phyloP scores from a whole-genome alignment of 1,284 basidiomycete genomes.

The Cutaneotrichosporon mucoides region DNA sequence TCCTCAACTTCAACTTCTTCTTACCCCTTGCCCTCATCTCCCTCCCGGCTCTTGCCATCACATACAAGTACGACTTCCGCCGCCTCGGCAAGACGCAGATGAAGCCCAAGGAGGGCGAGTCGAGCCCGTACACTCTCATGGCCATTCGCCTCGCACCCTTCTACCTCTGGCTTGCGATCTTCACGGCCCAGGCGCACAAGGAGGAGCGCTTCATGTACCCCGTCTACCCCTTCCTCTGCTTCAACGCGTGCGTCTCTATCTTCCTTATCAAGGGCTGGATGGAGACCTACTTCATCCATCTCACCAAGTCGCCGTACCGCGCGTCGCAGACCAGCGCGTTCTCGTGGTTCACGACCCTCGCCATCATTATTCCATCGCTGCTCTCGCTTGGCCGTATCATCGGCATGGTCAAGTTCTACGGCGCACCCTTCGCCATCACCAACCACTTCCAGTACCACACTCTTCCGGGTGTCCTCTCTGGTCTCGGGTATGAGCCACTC shows the following conservation, averaged over 20 bases:
- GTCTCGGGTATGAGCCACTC: conserved; percentile 59
- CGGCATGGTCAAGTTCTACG: conserved; percentile 83
- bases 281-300: conserved; percentile 66
- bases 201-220: conserved; percentile 99
- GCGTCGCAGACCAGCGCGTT: conserved; percentile 73
- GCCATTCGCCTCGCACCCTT: conserved; percentile 72
- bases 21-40: conserved; percentile 73
- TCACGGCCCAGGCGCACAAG: conserved; percentile 84
- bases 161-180: conserved; percentile 80
- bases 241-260: conserved; percentile 84
- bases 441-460: conserved; percentile 72
- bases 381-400: conserved; percentile 74
- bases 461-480: conserved; percentile 72
- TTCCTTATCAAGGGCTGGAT: conserved; percentile 81
- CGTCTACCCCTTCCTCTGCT: conserved; percentile 82
- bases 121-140: conserved; percentile 70
- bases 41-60: conserved; percentile 73
- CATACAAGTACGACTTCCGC: conserved; percentile 68
- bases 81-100: conserved; percentile 66
- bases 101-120: conserved; percentile 57
- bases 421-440: conserved; percentile 74
- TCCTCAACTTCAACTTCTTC: conserved; percentile 90
- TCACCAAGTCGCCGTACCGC: conserved; percentile 80
- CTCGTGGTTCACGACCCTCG: conserved; percentile 65
- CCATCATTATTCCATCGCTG: conserved; percentile 62